Percentiles rank a stretch among this genome's conserved stretches.
phyloP scores from a whole-genome alignment of 2,329 filamentous ascomycete species.

The Atkinsonella texensis region DNA sequence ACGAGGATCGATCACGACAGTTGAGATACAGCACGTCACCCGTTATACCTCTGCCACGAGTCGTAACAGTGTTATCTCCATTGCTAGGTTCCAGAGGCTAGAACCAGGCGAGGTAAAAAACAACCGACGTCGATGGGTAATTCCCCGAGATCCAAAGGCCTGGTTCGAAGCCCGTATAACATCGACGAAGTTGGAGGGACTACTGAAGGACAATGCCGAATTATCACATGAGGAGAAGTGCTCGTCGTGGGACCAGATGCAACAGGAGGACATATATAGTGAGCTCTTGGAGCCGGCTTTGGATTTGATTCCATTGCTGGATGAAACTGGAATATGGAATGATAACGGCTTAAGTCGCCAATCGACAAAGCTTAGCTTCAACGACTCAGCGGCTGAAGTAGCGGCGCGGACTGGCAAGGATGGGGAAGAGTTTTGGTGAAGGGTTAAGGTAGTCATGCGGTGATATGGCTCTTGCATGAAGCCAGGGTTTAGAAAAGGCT shows the following conservation, averaged over 20 bases:
- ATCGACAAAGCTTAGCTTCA: not conserved
- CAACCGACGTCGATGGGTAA: slow-evolving; percentile 5
- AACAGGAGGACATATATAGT: slow-evolving; percentile 12
- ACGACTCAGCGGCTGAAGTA: not conserved
- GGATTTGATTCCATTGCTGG: slow-evolving; percentile 20
- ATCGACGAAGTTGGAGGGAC: slow-evolving; percentile 10
- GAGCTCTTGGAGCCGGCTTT: slow-evolving; percentile 18
- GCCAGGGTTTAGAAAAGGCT: no score
- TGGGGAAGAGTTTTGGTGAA: slow-evolving; percentile 6
- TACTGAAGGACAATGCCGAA: slow-evolving; percentile 14
- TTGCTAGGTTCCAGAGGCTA: slow-evolving; percentile 14
- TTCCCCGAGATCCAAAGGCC: not conserved
- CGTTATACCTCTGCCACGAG: slow-evolving; percentile 10
- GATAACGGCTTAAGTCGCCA: slow-evolving; percentile 11
- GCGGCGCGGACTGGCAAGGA: not conserved
- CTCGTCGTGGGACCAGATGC: slow-evolving; percentile 14
- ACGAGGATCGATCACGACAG: slow-evolving; percentile 9
- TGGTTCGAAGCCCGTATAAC: slow-evolving; percentile 19
- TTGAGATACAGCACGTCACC: slow-evolving; percentile 13
- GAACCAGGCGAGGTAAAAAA: not conserved
- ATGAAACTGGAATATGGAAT: slow-evolving; percentile 18
- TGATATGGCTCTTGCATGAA: no score
- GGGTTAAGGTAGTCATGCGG: not conserved
- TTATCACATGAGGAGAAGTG: slow-evolving; percentile 18
- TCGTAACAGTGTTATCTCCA: slow-evolving; percentile 11